Conservation (phyloP, 108 stramenopile genomes). For the Fragilariopsis cylindrus region DNA sequence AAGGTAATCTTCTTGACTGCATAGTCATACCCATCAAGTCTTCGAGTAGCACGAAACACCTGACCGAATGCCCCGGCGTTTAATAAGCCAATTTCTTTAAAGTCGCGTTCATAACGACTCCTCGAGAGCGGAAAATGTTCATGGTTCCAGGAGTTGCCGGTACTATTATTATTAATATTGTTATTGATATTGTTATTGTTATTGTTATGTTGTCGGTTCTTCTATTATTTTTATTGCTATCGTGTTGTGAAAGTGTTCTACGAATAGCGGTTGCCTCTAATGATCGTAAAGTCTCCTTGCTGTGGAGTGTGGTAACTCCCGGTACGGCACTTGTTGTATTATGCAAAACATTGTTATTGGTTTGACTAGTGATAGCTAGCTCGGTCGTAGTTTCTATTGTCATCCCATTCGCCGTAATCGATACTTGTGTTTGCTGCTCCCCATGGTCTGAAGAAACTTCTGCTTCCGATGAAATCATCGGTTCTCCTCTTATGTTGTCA, state of each 20-base stretch:
- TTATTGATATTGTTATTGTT: neutral
- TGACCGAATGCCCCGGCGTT: slow-evolving; percentile 87
- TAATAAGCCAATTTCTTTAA: slow-evolving; percentile 63
- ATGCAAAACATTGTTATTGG: neutral
- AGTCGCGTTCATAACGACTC: slow-evolving; percentile 86
- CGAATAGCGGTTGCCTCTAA: slow-evolving; percentile 8
- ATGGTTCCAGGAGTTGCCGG: slow-evolving; percentile 54
- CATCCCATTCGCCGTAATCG: neutral
- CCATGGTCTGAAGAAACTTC: neutral
- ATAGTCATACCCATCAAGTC: slow-evolving; percentile 80
- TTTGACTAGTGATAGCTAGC: neutral
- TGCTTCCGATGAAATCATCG: neutral
- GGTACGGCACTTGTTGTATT: slow-evolving; percentile 1
- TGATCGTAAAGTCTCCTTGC: slow-evolving; percentile 2
- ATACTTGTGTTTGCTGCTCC: neutral
- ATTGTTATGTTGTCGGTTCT: slow-evolving; percentile 2
- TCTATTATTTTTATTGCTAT: slow-evolving; percentile 1
- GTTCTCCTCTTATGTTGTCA: too few species aligned
- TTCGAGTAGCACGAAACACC: slow-evolving; percentile 83
- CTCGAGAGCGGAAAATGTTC: slow-evolving; percentile 79
- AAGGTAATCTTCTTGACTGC: slow-evolving; percentile 84
- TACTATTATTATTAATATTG: slow-evolving; percentile 5
- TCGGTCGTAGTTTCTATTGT: neutral
- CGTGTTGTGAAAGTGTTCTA: slow-evolving; percentile 4
- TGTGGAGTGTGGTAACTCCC: slow-evolving; percentile 13